Evolutionary conservation across 257 asterid genomes (phyloP), one percentile per base, ranked within the genome.

Genomic region (Scutellaria galericulata): DNA sequence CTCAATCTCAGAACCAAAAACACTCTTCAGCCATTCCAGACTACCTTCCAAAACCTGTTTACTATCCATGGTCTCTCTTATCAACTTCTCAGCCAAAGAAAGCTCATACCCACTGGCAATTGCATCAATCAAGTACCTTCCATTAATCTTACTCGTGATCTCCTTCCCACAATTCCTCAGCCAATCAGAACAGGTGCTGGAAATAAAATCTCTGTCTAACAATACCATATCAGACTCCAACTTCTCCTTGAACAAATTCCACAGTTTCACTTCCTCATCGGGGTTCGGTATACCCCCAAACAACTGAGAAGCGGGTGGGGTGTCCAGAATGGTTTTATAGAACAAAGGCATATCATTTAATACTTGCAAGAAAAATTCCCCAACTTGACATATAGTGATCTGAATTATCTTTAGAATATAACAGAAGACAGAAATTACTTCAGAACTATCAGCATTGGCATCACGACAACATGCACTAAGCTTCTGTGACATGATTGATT

Each of bases 201-300:
- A 84, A 75, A 95, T 82, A 73, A 87, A 90, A 76, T 81, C 92
- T 73, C 90, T 79, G 67, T 81, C 90, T 56, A 92, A 73, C 80
- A 90, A 78, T 58, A 80, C 85, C 98, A 95, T 92, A 64, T 66
- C 66, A 22, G 92, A 83, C 84, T 95, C 96, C 81, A 95, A 73
- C 79, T 85, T 88, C 56, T 90, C 97, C 90, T 88, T 85, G 76
- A 90, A 92, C 73, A 78, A 81, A 72, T 83, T 95, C 99, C 99
- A 95, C 80, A 95, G 73, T 80, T 90, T 87, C 53, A 90, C 88
- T 81, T 95, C 99, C 77, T 88, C 97, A 47, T 92, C 97, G 1
- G 99, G 98, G 78, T 90, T 88, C 0, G 96, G 99, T 78, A 95
- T 87, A 59, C 98, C 99, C 53, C 99, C 99, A 82, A 92, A 95